A percentile compares a stretch with the other conserved stretches of the same genome.
Conservation (phyloP, 2,329 filamentous ascomycete genomes). For the Penicillium sp. region DNA sequence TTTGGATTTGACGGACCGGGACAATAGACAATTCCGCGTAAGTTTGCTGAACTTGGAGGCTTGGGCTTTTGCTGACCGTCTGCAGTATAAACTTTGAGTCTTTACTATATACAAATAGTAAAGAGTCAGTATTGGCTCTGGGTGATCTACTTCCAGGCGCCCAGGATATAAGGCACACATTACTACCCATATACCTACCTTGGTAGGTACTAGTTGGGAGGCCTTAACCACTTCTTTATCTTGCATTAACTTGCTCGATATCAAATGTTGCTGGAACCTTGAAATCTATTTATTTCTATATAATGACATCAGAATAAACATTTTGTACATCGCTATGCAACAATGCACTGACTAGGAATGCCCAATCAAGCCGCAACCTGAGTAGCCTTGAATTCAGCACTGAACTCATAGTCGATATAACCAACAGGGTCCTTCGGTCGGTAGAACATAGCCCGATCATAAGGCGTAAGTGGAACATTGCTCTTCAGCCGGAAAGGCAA, state of each 20-base stretch:
- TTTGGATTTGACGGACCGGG: constrained; percentile 34
- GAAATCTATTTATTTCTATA: not conserved
- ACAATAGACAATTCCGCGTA: constrained; percentile 30
- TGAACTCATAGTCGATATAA: constrained; percentile 42
- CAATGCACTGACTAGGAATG: not conserved
- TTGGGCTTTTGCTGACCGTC: not conserved
- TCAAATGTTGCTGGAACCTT: not conserved
- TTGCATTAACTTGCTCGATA: too few relatives aligned
- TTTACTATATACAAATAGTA: not conserved
- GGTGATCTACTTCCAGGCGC: not conserved
- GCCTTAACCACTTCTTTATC: too few relatives aligned
- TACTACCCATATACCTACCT: not conserved
- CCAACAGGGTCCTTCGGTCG: constrained; percentile 34
- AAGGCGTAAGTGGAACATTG: constrained; percentile 37
- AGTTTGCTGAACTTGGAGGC: not conserved
- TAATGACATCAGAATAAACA: not conserved
- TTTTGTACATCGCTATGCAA: constrained; percentile 9
- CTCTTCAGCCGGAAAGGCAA: constrained; percentile 44
- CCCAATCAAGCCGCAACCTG: constrained; percentile 23
- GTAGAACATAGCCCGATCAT: constrained; percentile 46
- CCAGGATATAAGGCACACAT: not conserved
- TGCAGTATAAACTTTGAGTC: constrained; percentile 7
- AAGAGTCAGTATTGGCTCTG: not conserved
- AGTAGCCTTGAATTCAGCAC: constrained; percentile 26
- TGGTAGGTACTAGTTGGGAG: too few relatives aligned